Percentiles rank a stretch among this genome's conserved stretches.
Evolutionary conservation across 2,329 filamentous ascomycete species (phyloP).

Genomic region (Penicillium expansum): DNA sequence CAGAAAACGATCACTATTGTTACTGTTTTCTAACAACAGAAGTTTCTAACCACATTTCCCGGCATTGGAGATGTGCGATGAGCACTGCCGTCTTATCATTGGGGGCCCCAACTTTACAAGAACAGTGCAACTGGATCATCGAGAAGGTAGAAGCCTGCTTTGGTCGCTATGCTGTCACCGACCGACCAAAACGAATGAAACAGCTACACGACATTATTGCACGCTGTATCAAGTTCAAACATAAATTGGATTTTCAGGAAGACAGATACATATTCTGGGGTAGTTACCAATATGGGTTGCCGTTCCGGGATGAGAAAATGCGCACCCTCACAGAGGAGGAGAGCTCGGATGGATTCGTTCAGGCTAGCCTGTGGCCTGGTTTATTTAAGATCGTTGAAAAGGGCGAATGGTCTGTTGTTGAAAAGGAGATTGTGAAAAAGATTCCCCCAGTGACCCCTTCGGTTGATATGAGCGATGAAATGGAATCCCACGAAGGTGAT

Average conservation of each 20-base stretch:
- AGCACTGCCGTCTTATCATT: slow-evolving; percentile 10
- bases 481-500: neutral
- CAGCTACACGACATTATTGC: slow-evolving; percentile 9
- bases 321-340: neutral
- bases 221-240: slow-evolving; percentile 19
- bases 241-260: slow-evolving; percentile 20
- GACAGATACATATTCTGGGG: slow-evolving; percentile 14
- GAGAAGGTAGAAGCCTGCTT: neutral
- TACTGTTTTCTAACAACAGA: neutral
- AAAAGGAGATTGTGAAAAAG: slow-evolving; percentile 12
- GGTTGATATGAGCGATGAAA: neutral
- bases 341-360: neutral
- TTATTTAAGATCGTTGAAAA: slow-evolving; percentile 3
- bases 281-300: neutral
- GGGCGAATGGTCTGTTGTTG: slow-evolving; percentile 1
- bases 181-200: neutral
- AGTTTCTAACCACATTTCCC: slow-evolving; percentile 14
- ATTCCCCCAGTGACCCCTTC: too few relatives aligned
- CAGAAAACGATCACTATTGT: neutral
- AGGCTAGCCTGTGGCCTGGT: slow-evolving; percentile 14
- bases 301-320: slow-evolving; percentile 10
- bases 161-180: neutral
- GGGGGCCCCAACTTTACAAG: neutral
- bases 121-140: neutral
- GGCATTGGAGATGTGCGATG: slow-evolving; percentile 23